Evolutionary conservation across 805 yeast species (phyloP).

Genomic region (Ascoidea rubescens): DNA sequence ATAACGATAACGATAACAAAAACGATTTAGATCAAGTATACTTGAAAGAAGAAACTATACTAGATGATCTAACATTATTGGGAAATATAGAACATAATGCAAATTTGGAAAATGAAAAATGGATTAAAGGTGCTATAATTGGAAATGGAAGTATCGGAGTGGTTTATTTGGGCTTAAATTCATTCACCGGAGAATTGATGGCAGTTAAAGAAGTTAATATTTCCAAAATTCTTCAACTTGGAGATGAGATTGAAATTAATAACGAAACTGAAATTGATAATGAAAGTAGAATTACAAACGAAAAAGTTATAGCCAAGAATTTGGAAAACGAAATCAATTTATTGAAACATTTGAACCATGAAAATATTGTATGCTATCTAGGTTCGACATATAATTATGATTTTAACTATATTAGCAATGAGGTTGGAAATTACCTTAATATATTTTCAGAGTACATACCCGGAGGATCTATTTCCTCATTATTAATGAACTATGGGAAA

Average conservation of each 20-base stretch:
- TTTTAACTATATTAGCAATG: too few relatives aligned
- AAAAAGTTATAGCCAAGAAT: constrained; percentile 48
- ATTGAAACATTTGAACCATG: constrained; percentile 39
- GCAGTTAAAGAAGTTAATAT: constrained; percentile 91
- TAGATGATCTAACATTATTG: constrained; percentile 25
- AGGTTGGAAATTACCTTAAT: constrained; percentile 9
- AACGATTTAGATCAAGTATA: constrained; percentile 24
- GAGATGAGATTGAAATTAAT: constrained; percentile 15
- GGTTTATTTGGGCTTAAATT: constrained; percentile 84
- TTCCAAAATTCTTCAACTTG: constrained; percentile 27
- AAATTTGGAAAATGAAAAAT: constrained; percentile 52
- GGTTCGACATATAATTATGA: constrained; percentile 23
- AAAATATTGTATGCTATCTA: constrained; percentile 42
- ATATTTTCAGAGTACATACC: constrained; percentile 28
- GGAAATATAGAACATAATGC: constrained; percentile 22
- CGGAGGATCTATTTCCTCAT: constrained; percentile 34
- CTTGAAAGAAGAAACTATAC: constrained; percentile 17
- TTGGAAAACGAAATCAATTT: constrained; percentile 35
- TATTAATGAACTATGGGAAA: constrained; percentile 45
- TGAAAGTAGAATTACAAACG: constrained; percentile 10
- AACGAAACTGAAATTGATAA: constrained; percentile 15
- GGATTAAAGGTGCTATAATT: constrained; percentile 88
- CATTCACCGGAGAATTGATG: constrained; percentile 88
- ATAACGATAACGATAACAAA: not conserved
- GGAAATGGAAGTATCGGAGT: constrained; percentile 95